These are phyloP conservation scores for Stemphylium beticola DNA, from an alignment of 2,329 filamentous ascomycete genomes.

Conservation along the genomic window DNA sequence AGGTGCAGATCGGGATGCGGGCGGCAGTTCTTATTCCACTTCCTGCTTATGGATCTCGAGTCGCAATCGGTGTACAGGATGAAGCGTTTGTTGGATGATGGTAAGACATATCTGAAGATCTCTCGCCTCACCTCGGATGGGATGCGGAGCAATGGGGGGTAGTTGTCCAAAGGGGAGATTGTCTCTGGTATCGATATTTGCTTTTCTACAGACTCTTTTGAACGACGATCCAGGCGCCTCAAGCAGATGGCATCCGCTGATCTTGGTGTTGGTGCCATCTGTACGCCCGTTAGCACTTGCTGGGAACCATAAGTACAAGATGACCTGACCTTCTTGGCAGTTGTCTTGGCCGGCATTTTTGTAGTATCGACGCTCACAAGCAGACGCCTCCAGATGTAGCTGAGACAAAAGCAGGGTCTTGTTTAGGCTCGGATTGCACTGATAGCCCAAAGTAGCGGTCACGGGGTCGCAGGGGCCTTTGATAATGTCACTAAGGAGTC, in stretches of 20 bases:
- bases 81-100: slow-evolving; percentile 51
- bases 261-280: slow-evolving; percentile 39
- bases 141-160: slow-evolving; percentile 47
- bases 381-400: neutral
- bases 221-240: slow-evolving; percentile 30
- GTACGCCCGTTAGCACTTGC: slow-evolving; percentile 23
- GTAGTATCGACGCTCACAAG: slow-evolving; percentile 7
- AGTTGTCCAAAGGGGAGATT: slow-evolving; percentile 45
- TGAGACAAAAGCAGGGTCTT: slow-evolving; percentile 2
- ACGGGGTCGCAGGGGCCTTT: slow-evolving; percentile 13
- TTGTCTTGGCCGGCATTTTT: slow-evolving; percentile 44
- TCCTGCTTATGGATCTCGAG: slow-evolving; percentile 46
- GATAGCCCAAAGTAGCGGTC: slow-evolving; percentile 10
- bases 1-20: slow-evolving; percentile 43
- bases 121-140: slow-evolving; percentile 48
- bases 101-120: slow-evolving; percentile 48
- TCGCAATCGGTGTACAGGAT: slow-evolving; percentile 55
- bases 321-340: slow-evolving; percentile 43
- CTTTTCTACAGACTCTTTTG: slow-evolving; percentile 42
- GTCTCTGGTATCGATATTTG: slow-evolving; percentile 47
- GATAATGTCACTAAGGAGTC: slow-evolving; percentile 6
- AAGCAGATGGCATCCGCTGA: slow-evolving; percentile 37
- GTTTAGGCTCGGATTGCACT: slow-evolving; percentile 5
- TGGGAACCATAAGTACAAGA: slow-evolving; percentile 4
- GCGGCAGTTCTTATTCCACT: slow-evolving; percentile 44